Evolutionary conservation across 176 grass and related monocot species (phyloP).

Genomic region (Carex littledalei): DNA sequence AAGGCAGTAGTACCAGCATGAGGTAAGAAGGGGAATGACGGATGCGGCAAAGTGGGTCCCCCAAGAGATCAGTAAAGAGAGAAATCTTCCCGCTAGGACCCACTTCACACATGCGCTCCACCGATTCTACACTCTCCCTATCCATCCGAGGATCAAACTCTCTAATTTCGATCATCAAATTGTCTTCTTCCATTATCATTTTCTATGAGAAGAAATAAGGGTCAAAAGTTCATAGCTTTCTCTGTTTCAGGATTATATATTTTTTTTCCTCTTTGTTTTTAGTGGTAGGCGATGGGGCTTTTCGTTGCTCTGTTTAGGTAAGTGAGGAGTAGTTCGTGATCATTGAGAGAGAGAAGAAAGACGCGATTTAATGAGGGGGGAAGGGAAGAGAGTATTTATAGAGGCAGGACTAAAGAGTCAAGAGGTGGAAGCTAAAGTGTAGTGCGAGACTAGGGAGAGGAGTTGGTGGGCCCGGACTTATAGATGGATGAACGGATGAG

Average conservation of each 20-base stretch:
- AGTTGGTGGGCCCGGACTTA: background rate
- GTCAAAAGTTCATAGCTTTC: conserved; percentile 4
- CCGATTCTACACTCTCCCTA: conserved; percentile 41
- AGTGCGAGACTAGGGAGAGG: background rate
- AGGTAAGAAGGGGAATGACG: conserved; percentile 71
- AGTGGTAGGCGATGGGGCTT: conserved; percentile 4
- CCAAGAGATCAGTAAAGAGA: conserved; percentile 94
- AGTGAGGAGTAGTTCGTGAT: conserved; percentile 28
- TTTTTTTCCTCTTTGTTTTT: background rate
- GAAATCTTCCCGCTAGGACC: conserved; percentile 57
- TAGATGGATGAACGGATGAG: conserved; percentile 7
- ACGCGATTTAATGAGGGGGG: background rate
- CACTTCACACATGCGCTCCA: conserved; percentile 83
- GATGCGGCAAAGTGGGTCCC: conserved; percentile 89
- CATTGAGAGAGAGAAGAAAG: background rate
- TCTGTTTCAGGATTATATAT: conserved; percentile 9
- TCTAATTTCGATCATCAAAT: conserved; percentile 23
- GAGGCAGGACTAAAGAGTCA: background rate
- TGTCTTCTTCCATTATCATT: background rate
- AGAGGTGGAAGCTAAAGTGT: background rate
- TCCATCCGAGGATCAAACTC: conserved; percentile 46
- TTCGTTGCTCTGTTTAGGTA: conserved; percentile 16
- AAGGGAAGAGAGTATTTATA: conserved; percentile 9
- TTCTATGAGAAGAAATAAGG: background rate
- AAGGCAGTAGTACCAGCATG: conserved; percentile 72